Evolutionary conservation across 1,284 basidiomycete species (phyloP), one percentile per base, ranked within the genome.

Genomic region (Trichosporon sp.): DNA sequence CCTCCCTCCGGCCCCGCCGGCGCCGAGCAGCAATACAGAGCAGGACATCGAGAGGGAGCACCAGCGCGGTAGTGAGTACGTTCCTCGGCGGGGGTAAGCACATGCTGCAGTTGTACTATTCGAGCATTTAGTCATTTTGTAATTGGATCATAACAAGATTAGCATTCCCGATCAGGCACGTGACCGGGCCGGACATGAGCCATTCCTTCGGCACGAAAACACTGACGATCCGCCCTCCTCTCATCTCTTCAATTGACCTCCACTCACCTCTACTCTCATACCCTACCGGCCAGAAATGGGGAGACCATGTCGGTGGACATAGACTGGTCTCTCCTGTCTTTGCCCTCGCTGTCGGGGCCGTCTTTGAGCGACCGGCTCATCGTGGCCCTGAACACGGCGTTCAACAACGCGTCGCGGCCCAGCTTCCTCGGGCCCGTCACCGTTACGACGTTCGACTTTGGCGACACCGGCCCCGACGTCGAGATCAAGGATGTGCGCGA

Each of bases 341-440:
- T 69, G 32, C 69, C 75, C 18, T 68, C 67, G 23, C 29, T 69
- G 13, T 51, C 68, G 1, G 65, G 68, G 81, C 83, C 86, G 8
- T 86, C 89, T 2, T 87, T 98, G 11, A 87, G 93, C 8, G 84
- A 85, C 5, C 87, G 86, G 11, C 87, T 98, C 66, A 88, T 96
- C 67, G 86, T 88, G 34, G 83, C 90, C 62, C 89, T 99, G 77
- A 96, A 98, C 83, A 85, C 85, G 70, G 90, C 93, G 62, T 90
- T 99, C 21, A 80, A 87, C 4, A 86, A 84, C 53, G 88, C 90
- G 7, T 82, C 87, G 38, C 85, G 92, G 4, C 97, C 97, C 0
- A 93, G 92, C 6, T 98, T 96, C 82, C 91, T 99, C 62, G 96
- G 96, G 0, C 93, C 94, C 15, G 88, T 98, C 69, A 88, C 90